Evolutionary conservation across 352 stramenopile genomes (phyloP), one percentile per base, ranked within the genome.

Genomic region (Phytophthora megakarya): DNA sequence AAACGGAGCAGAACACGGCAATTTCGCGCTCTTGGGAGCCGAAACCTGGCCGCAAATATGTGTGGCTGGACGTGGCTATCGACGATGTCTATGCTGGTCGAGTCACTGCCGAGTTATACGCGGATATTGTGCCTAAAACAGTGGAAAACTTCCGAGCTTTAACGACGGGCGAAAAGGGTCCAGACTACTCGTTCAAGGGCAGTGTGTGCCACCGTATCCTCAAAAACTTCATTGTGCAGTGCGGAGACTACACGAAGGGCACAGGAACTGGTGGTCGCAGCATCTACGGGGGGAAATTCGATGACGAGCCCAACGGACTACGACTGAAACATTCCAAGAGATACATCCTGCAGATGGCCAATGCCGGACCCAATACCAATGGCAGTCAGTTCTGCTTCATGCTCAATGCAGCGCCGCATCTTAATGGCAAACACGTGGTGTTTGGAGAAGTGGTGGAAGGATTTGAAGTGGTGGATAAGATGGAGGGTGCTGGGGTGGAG

Each of bases 341-440:
- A 18, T 93, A 93, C 61, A 83, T 93, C 40, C 53, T 93, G 33
- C 84, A 97, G 55, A 99, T 99, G 98, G 98, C 98, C 28, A 99
- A 99, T 73, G 86, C 90, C 32, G 97, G 97, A 0, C 86, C 80
- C 19, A 94, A 98, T 75, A 99, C 98, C 5, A 99, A 99, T 69
- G 97, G 97, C 22, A 98, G 84, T 51, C 98, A 99, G 78, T 99
- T 99, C 76, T 99, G 99, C 78, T 99, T 99, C 56, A 99, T 94
- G 85, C 64, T 95, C 46, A 76, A 73, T 40, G 57, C 84, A 0
- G 69, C 81, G 35, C 81, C 81, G 21, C 81, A 92, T 67, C 67
- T 95, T 35, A 92, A 95, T 59, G 87, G 87, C 58, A 80, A 89
- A 49, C 87, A 95, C 59, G 85, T 93, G 21, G 81, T 95, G 22